phyloP scores from a whole-genome alignment of 768 basidiomycete species.

The Lactarius akahatsu region DNA sequence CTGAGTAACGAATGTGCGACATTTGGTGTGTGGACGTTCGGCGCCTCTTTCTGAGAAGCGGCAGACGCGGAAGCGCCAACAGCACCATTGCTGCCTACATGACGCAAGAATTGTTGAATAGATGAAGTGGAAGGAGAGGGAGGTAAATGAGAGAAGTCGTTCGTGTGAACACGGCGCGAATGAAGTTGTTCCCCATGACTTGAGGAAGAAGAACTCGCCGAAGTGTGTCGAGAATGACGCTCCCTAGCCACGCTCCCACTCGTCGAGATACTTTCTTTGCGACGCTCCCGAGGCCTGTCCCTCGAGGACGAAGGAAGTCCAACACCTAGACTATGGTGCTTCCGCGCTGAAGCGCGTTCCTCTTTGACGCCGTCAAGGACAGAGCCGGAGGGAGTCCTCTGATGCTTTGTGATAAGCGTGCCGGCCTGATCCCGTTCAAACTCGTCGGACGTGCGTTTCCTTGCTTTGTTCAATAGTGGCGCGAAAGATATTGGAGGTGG shows the following conservation, averaged over 20 bases:
- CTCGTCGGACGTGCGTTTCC: slow-evolving; percentile 38
- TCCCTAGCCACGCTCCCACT: slow-evolving; percentile 29
- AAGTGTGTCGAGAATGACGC: slow-evolving; percentile 62
- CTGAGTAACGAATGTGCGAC: slow-evolving; percentile 84
- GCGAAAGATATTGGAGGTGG: slow-evolving; percentile 28
- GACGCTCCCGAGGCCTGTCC: slow-evolving; percentile 49
- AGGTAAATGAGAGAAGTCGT: slow-evolving; percentile 86
- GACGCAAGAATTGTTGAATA: slow-evolving; percentile 77
- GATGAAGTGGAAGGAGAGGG: slow-evolving; percentile 90
- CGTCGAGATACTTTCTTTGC: slow-evolving; percentile 36
- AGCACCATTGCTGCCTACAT: slow-evolving; percentile 45
- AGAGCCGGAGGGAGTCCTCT: slow-evolving; percentile 26
- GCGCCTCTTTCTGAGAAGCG: slow-evolving; percentile 42
- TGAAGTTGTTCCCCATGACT: slow-evolving; percentile 50
- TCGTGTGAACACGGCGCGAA: slow-evolving; percentile 62
- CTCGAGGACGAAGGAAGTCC: slow-evolving; percentile 36
- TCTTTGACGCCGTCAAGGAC: slow-evolving; percentile 45
- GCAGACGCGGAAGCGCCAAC: slow-evolving; percentile 40
- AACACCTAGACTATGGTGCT: slow-evolving; percentile 30
- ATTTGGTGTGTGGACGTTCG: slow-evolving; percentile 51
- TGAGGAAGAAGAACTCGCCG: slow-evolving; percentile 66
- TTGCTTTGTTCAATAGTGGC: slow-evolving; percentile 29
- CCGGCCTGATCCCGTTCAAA: slow-evolving; percentile 35
- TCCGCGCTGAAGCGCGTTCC: slow-evolving; percentile 23
- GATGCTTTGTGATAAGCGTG: slow-evolving; percentile 26